These are phyloP conservation scores for Penicillium mononematosum DNA, from an alignment of 495 filamentous ascomycete genomes.

Conservation along the genomic window DNA sequence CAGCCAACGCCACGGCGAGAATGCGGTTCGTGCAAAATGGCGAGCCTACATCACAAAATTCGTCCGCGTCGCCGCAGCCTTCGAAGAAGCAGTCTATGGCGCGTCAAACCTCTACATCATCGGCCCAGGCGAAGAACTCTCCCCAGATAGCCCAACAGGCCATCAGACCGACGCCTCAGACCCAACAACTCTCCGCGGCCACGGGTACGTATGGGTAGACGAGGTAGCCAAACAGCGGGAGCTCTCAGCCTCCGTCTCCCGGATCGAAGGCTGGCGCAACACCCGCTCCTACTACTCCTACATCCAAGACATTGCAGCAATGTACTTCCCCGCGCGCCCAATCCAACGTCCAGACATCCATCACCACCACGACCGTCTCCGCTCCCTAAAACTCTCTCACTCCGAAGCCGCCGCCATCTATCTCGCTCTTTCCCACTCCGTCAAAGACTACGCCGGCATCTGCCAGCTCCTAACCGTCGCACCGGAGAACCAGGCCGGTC, in stretches of 20 bases:
- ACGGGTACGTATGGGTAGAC: conserved; percentile 94
- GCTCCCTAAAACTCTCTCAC: conserved; percentile 69
- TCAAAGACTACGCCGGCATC: conserved; percentile 82
- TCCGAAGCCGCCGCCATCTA: conserved; percentile 76
- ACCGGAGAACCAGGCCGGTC: conserved; percentile 80
- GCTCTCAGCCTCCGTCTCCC: conserved; percentile 80
- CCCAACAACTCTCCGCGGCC: conserved; percentile 66
- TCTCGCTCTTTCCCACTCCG: conserved; percentile 68
- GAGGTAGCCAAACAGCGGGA: conserved; percentile 77
- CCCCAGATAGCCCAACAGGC: conserved; percentile 49
- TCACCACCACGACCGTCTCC: conserved; percentile 88
- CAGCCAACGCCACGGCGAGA: conserved; percentile 80
- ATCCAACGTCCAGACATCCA: conserved; percentile 82
- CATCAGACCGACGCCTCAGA: conserved; percentile 45
- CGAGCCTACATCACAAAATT: conserved; percentile 87
- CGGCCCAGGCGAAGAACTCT: conserved; percentile 51
- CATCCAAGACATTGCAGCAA: conserved; percentile 71
- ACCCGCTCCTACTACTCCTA: conserved; percentile 94
- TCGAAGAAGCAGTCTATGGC: conserved; percentile 93
- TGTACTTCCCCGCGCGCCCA: conserved; percentile 58
- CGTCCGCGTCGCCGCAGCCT: conserved; percentile 85
- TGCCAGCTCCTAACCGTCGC: conserved; percentile 83
- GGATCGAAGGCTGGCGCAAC: conserved; percentile 94
- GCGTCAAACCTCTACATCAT: conserved; percentile 88
- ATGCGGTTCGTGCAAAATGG: conserved; percentile 86